Percentiles rank a stretch among this genome's conserved stretches.
Conservation (phyloP, 805 yeast species). For the Lipomyces mesembrius region DNA sequence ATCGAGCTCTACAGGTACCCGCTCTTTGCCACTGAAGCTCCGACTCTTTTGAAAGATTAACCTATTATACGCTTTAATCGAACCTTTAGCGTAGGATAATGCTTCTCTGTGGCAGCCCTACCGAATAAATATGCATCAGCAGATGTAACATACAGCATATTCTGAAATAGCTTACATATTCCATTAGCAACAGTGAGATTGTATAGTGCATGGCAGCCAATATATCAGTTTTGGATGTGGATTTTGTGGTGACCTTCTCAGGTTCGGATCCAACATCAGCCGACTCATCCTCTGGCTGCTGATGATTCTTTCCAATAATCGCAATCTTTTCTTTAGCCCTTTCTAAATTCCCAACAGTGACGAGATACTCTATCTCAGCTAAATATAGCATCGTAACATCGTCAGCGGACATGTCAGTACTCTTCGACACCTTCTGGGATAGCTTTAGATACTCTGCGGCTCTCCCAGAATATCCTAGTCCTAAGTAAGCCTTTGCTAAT, state of each 20-base stretch:
- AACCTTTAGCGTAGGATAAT: conserved; percentile 21
- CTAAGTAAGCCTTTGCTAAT: conserved; percentile 9
- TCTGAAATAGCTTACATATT: conserved; percentile 13
- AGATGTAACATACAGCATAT: neutral
- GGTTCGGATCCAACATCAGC: neutral
- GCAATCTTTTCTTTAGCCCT: conserved; percentile 14
- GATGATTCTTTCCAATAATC: neutral
- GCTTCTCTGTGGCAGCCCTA: conserved; percentile 19
- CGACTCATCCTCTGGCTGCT: neutral
- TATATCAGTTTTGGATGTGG: neutral
- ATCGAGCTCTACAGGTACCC: neutral
- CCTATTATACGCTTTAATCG: conserved; percentile 16
- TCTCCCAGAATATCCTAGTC: conserved; percentile 22
- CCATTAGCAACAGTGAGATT: conserved; percentile 25
- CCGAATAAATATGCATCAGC: conserved; percentile 4
- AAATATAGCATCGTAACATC: neutral
- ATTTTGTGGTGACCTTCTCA: neutral
- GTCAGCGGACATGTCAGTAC: neutral
- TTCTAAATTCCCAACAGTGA: conserved; percentile 24
- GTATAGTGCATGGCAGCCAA: conserved; percentile 1
- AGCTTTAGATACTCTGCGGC: conserved; percentile 11
- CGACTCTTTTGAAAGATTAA: conserved; percentile 2
- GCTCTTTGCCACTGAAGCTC: neutral
- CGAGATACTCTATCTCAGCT: conserved; percentile 21
- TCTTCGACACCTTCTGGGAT: conserved; percentile 2